Evolutionary conservation across 2,329 filamentous ascomycete species (phyloP), one percentile per base, ranked within the genome.

Genomic region (Scedosporium minutisporum): DNA sequence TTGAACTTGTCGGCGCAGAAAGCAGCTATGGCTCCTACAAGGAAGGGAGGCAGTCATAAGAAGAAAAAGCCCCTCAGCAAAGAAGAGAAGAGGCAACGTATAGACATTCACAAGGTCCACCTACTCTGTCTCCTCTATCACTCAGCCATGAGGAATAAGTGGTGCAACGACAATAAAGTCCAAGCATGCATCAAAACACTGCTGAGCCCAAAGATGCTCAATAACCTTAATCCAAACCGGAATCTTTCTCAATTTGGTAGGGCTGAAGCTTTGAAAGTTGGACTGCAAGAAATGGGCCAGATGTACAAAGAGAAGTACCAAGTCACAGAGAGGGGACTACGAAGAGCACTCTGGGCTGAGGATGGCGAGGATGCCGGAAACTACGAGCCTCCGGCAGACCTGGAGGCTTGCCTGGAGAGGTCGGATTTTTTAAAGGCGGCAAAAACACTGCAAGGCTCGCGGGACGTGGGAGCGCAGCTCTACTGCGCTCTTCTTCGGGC

Each of bases 381-480:
- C 82, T 86, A 80, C 69, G 78, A 78, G 65, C 79, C 84, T 25
- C 81, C 86, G 5, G 78, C 80, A 7, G 84, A 90, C 63, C 77
- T 85, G 59, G 91, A 96, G 68, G 79, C 84, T 1, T 82, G 86
- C 21, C 74, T 89, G 58, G 88, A 91, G 29, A 87, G 83, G 64
- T 76, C 80, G 0, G 91, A 96, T 66, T 97, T 97, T 68, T 80
- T 82, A 3, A 79, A 80, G 44, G 87, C 89, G 33, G 91, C 93
- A 0, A 81, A 78, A 64, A 83, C 76, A 4, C 74, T 96, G 18
- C 79, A 86, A 66, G 96, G 93, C 0, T 97, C 93, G 7, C 85
- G 93, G 66, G 95, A 99, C 72, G 81, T 96, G 9, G 95, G 93
- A 0, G 90, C 91, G 1, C 93, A 97, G 71, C 74, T 99, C 0